Conservation (phyloP, 306 rosid genomes). For the Vigna unguiculata region DNA sequence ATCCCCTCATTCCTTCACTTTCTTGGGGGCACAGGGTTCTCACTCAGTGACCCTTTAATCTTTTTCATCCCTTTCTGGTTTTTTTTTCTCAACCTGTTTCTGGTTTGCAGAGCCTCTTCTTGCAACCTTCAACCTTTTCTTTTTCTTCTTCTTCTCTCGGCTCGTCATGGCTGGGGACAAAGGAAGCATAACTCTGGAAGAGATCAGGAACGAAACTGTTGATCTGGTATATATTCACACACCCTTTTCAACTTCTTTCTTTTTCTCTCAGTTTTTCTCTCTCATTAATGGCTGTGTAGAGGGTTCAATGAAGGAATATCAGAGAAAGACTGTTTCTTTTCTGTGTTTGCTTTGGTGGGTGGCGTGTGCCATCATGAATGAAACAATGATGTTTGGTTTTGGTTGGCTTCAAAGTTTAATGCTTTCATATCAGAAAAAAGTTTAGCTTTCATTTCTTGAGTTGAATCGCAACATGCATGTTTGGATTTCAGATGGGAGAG, state of each 20-base stretch:
- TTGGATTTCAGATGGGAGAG: background rate
- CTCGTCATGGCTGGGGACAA: conserved; percentile 57
- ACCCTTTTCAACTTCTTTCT: background rate
- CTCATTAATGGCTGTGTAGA: background rate
- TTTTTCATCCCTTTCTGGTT: background rate
- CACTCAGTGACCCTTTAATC: conserved; percentile 50
- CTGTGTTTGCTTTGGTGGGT: background rate
- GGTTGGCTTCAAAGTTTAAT: background rate
- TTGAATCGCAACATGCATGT: background rate
- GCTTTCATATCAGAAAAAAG: background rate
- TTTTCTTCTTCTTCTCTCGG: too few relatives aligned
- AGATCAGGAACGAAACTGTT: conserved; percentile 91
- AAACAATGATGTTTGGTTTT: background rate
- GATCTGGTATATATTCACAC: conserved; percentile 69
- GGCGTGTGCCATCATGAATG: background rate
- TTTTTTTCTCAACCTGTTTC: background rate
- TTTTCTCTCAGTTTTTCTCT: background rate
- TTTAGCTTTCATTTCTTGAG: background rate
- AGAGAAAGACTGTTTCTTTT: background rate
- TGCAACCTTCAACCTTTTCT: background rate
- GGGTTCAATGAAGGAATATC: background rate
- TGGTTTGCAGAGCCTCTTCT: background rate
- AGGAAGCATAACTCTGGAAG: conserved; percentile 60
- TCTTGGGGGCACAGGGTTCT: conserved; percentile 56
- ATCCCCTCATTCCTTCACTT: background rate